Evolutionary conservation across 2,329 filamentous ascomycete genomes (phyloP), one percentile per base, ranked within the genome.

Genomic region (Aspergillus sp.): DNA sequence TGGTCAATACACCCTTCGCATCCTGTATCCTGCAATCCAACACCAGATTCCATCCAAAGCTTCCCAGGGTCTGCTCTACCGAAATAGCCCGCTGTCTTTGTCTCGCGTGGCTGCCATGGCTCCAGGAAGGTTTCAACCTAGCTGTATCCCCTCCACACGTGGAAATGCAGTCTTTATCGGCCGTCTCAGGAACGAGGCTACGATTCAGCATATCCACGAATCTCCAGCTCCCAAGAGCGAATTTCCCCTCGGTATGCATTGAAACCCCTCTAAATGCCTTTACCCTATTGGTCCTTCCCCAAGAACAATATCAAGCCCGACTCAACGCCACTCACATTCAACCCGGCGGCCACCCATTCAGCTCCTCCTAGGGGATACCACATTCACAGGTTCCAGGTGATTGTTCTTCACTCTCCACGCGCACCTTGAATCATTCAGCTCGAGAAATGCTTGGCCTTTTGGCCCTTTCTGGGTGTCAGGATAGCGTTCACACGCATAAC

Each of bases 251-350:
- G 27, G 7, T 31, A 4, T 14, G 19, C 19, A 23, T 37, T 37
- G 31, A 46, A 11, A 3, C 9, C 14, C 17, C 19, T 19, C 12
- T 11, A 6, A 33, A 4, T n/a, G 3, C 12, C 23, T 43, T n/a
- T 19, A 8, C 17, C 6, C 15, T 15, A 52, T 54, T 56, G 46
- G 35, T 15, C 27, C 8, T 4, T 23, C 15, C 27, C 4, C 9
- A 48, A 55, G 61, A 62, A 63, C 61, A 65, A 65, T 65, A 64
- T 52, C 21, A 60, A 58, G 55, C 27, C 12, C 2, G 12, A 4
- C 12, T 7, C 14, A n/a, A 6, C 35, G 35, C 35, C 35, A 37
- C 35, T 31, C 27, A 37, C 35, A n/a, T 37, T 37, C 3, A 37
- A n/a, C 43, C 9, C 41, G 21, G 19, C 19, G 17, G 14, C 11